These are phyloP conservation scores for Excoecaria cochinchinensis DNA, from an alignment of 345 rosid species.

Conservation along the genomic window DNA sequence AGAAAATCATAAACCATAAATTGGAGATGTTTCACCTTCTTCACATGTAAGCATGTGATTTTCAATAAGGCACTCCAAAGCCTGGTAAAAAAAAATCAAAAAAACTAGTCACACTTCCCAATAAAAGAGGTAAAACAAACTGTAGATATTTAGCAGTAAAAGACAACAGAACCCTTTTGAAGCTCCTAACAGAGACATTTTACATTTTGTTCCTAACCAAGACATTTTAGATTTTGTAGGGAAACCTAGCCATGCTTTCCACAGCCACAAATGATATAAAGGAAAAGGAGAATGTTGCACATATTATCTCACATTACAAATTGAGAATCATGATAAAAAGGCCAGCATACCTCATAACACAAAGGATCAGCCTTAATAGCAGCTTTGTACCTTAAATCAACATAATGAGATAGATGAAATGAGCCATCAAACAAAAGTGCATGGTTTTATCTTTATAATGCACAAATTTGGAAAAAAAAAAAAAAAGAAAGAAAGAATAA, in stretches of 20 bases:
- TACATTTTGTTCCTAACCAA: too few species aligned
- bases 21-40: slow-evolving; percentile 56
- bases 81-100: slow-evolving; percentile 50
- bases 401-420: slow-evolving; percentile 20
- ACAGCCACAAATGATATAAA: slow-evolving; percentile 11
- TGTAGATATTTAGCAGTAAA: neutral
- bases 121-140: neutral
- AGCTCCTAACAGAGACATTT: neutral
- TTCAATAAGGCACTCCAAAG: slow-evolving; percentile 91
- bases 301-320: neutral
- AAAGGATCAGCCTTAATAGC: slow-evolving; percentile 97
- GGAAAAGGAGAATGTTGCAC: neutral
- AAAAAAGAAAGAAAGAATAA: too few species aligned
- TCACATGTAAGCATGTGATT: slow-evolving; percentile 94
- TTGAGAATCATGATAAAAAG: neutral
- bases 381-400: slow-evolving; percentile 78
- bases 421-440: neutral
- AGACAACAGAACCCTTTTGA: neutral
- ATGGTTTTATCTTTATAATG: neutral
- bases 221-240: neutral
- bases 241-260: neutral
- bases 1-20: neutral
- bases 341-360: slow-evolving; percentile 78
- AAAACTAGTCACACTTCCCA: neutral
- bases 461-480: neutral